phyloP scores from a whole-genome alignment of 2,329 filamentous ascomycete genomes.

The Leptographium flavum region DNA sequence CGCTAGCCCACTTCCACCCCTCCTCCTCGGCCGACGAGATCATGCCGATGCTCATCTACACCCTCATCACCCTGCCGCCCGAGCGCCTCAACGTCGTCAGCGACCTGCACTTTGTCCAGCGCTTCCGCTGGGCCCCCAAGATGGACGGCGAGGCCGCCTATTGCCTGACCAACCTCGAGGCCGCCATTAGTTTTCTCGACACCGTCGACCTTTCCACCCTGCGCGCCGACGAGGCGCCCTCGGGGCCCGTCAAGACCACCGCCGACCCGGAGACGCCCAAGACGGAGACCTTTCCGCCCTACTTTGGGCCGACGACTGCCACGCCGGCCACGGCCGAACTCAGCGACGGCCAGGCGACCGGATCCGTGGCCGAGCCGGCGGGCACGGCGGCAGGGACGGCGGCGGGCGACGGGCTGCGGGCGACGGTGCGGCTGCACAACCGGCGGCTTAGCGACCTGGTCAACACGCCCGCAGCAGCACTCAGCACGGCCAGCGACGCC shows the following conservation, averaged over 20 bases:
- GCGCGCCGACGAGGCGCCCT: conserved; percentile 61
- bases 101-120: conserved; percentile 87
- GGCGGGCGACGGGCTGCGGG: conserved; percentile 23
- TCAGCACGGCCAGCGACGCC: conserved; percentile 72
- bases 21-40: conserved; percentile 95
- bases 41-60: conserved; percentile 91
- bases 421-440: conserved; percentile 43
- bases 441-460: conserved; percentile 74
- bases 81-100: conserved; percentile 82
- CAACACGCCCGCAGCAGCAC: conserved; percentile 66
- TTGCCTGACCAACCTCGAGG: conserved; percentile 90
- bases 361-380: conserved; percentile 17
- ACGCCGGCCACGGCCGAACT: conserved; percentile 19
- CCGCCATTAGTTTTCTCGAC: conserved; percentile 84
- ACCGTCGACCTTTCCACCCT: conserved; percentile 88
- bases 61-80: conserved; percentile 78
- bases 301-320: conserved; percentile 18
- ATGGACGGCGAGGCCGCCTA: conserved; percentile 91
- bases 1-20: conserved; percentile 50
- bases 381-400: no score
- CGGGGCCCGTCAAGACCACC: conserved; percentile 50
- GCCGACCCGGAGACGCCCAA: conserved; percentile 28
- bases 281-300: conserved; percentile 40
- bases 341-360: conserved; percentile 15
- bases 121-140: conserved; percentile 74